phyloP scores from a whole-genome alignment of 176 grass and related monocot genomes.

The Saccharum spontaneum region DNA sequence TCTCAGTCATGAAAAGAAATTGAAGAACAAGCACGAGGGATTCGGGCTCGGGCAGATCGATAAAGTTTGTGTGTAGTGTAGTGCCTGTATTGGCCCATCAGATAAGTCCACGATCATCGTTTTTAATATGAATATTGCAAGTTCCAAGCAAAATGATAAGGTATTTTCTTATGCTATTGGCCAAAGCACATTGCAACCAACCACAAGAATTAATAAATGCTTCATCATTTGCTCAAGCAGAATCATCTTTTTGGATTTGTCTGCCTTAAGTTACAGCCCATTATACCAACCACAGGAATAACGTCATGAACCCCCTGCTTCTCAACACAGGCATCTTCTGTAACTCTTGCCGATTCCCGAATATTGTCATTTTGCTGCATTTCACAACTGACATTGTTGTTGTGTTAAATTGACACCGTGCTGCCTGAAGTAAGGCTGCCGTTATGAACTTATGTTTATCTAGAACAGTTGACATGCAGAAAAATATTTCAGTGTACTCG shows the following conservation, averaged over 20 bases:
- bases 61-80: not conserved
- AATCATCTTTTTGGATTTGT: conserved; percentile 8
- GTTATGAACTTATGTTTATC: not conserved
- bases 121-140: not conserved
- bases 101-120: not conserved
- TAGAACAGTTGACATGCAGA: not conserved
- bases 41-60: not conserved
- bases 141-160: not conserved
- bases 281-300: not conserved
- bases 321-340: not conserved
- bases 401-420: not conserved
- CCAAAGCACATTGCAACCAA: not conserved
- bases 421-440: not conserved
- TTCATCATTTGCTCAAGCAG: not conserved
- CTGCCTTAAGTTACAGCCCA: not conserved
- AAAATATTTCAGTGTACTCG: not conserved
- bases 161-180: not conserved
- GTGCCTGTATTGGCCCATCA: conserved; percentile 1
- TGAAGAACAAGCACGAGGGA: not conserved
- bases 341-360: not conserved
- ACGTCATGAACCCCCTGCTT: not conserved
- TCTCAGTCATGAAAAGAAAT: not conserved
- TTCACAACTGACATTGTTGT: not conserved
- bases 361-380: not conserved
- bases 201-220: not conserved